These are phyloP conservation scores for Trypanosoma cruzi DNA, from an alignment of 208 protist genomes.

Conservation along the genomic window DNA sequence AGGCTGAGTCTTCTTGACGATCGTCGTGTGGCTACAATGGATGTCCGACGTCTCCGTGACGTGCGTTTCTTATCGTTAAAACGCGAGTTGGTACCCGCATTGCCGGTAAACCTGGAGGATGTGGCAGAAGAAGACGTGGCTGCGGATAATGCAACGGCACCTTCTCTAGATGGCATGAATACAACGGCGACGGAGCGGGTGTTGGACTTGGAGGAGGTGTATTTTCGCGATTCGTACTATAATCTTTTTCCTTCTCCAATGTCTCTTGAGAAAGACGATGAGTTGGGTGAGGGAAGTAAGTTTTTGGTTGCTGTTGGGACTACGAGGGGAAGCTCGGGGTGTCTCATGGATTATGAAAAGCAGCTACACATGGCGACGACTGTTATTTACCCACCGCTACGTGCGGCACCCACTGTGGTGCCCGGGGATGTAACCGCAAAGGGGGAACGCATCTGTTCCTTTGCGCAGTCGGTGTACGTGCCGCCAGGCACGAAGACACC, in stretches of 20 bases:
- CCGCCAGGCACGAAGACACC: conserved; percentile 49
- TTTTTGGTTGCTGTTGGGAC: not conserved
- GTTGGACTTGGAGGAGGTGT: conserved; percentile 40
- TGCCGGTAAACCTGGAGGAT: conserved; percentile 5
- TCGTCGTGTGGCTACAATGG: conserved; percentile 9
- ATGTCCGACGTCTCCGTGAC: conserved; percentile 13
- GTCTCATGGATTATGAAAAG: not conserved
- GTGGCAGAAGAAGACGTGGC: not conserved
- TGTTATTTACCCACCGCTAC: conserved; percentile 22
- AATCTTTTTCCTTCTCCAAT: conserved; percentile 38
- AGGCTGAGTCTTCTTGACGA: conserved; percentile 41
- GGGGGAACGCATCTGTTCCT: conserved; percentile 29
- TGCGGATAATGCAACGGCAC: not conserved
- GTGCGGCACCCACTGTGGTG: conserved; percentile 8
- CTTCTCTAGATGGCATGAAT: not conserved
- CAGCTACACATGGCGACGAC: conserved; percentile 16
- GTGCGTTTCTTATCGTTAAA: conserved; percentile 27
- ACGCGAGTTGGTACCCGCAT: conserved; percentile 26
- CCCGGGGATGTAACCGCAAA: not conserved
- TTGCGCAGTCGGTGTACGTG: conserved; percentile 40
- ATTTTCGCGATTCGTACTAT: conserved; percentile 55
- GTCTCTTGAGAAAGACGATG: not conserved
- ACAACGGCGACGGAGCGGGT: conserved; percentile 1
- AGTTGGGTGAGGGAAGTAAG: not conserved
- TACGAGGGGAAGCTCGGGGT: not conserved